Evolutionary conservation across 108 stramenopile genomes (phyloP), one percentile per base, ranked within the genome.

Genomic region (Thalassiosira profunda): DNA sequence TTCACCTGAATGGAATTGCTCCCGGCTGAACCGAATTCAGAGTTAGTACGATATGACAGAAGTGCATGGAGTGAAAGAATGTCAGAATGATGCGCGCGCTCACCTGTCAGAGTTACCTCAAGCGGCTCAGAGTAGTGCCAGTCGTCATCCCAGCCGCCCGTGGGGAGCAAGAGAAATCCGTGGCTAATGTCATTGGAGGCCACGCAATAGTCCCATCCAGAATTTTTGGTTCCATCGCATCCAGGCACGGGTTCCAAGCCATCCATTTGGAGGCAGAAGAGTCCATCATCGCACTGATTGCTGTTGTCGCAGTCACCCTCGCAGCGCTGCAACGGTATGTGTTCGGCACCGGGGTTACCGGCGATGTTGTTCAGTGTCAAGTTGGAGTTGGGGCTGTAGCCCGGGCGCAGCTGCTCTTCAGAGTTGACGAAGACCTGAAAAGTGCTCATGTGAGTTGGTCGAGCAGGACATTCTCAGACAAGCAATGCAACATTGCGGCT

Each of bases 231-330:
- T 6, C 36, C 58, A 11, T 45, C 26, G 59, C 74, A 74, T 11
- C 69, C 69, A 9, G 71, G 64, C n/a, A 72, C 25, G 7, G 18
- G 51, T 20, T 66, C 54, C 23, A 45, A 21, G n/a, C 48, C 38
- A 44, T 47, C 37, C 3, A 33, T 55, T 42, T 66, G 63, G 35
- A 31, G 42, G 37, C 64, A 67, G 42, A 72, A 42, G 38, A 67
- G 43, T 15, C 73, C 73, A 21, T 59, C 25, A 12, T 26, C 58
- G 29, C 79, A 80, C 28, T 80, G 59, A 11, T 24, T 31, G 35
- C 74, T 52, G 8, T 11, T 62, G 24, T 79, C 64, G 42, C 77
- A 79, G 38, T 73, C 64, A 14, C 77, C 71, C 9, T 28, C 41
- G 42, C 77, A 79, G 35, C 51, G 35, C 14, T 5, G 20, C 2